Conservation (phyloP, 331 rosid genomes). For the Erythrophleum ivorense region DNA sequence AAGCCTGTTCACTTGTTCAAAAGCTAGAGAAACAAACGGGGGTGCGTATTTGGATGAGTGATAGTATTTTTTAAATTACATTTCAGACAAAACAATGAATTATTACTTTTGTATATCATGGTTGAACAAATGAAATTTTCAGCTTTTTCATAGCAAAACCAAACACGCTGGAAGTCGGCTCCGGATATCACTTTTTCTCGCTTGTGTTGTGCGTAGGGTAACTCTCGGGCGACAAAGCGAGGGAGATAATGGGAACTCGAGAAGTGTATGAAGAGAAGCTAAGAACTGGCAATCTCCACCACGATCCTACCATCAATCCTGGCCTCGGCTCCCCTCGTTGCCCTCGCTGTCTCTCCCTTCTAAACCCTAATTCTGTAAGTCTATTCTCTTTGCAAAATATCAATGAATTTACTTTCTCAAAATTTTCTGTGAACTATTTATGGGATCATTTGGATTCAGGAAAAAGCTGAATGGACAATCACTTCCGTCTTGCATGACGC, state of each 20-base stretch:
- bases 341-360: slow-evolving; percentile 72
- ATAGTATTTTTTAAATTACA: too few relatives aligned
- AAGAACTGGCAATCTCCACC: slow-evolving; percentile 59
- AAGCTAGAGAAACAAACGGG: too few relatives aligned
- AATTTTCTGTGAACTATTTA: background rate
- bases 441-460: slow-evolving; percentile 49
- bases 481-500: slow-evolving; percentile 78
- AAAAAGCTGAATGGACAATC: slow-evolving; percentile 76
- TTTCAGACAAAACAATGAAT: too few relatives aligned
- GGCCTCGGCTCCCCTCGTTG: slow-evolving; percentile 72
- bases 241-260: slow-evolving; percentile 58
- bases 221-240: background rate
- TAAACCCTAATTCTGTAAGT: slow-evolving; percentile 49
- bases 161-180: background rate
- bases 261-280: slow-evolving; percentile 72
- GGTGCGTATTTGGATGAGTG: too few relatives aligned
- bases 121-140: too few relatives aligned
- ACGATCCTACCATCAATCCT: slow-evolving; percentile 72
- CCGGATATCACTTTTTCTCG: background rate
- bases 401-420: slow-evolving; percentile 35
- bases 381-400: slow-evolving; percentile 27
- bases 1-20: too few relatives aligned
- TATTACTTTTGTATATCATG: too few relatives aligned
- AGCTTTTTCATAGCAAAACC: too few relatives aligned
- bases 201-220: background rate